These are phyloP conservation scores for Medicago arabica DNA, from an alignment of 306 rosid genomes.

Conservation along the genomic window DNA sequence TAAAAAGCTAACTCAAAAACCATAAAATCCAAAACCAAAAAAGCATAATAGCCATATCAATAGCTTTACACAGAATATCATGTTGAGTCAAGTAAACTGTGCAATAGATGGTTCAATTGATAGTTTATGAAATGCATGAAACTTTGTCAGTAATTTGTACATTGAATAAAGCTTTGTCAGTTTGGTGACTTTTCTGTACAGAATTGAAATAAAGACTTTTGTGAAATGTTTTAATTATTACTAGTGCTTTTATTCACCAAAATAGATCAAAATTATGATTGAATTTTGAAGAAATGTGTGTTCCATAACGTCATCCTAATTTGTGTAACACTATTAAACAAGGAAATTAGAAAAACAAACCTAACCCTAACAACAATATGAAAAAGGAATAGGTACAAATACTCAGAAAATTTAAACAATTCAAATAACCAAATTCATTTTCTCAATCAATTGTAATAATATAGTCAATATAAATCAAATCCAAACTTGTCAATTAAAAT, in stretches of 20 bases:
- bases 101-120: neutral
- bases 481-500: slow-evolving; percentile 27
- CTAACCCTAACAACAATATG: slow-evolving; percentile 33
- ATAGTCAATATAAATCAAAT: slow-evolving; percentile 6
- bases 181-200: slow-evolving; percentile 24
- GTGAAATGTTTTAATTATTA: neutral
- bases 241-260: neutral
- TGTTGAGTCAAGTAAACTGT: slow-evolving; percentile 16
- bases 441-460: neutral
- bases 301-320: slow-evolving; percentile 3
- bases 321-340: neutral
- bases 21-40: slow-evolving; percentile 18
- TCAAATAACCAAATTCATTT: slow-evolving; percentile 8
- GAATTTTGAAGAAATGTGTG: neutral
- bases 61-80: slow-evolving; percentile 1
- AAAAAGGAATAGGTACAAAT: slow-evolving; percentile 18
- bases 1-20: slow-evolving; percentile 10
- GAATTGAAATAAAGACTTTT: slow-evolving; percentile 13
- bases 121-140: slow-evolving; percentile 2
- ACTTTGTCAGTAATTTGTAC: slow-evolving; percentile 20
- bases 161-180: slow-evolving; percentile 21
- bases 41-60: slow-evolving; percentile 3
- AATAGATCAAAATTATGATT: neutral
- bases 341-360: neutral
- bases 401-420: neutral